phyloP scores from a whole-genome alignment of 345 rosid species.

The Crucihimalaya himalaica region DNA sequence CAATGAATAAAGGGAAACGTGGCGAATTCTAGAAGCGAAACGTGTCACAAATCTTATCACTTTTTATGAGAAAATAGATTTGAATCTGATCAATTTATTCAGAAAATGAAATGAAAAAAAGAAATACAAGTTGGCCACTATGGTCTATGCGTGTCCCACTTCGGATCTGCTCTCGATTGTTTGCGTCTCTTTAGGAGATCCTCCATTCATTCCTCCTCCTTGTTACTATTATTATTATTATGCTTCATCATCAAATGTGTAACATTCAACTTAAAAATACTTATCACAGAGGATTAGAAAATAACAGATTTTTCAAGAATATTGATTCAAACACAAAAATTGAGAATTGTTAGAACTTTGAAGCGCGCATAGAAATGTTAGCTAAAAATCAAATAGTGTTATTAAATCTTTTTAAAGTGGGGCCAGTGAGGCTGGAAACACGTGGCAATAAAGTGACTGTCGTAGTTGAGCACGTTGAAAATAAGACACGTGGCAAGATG shows the following conservation, averaged over 20 bases:
- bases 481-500: constrained; percentile 38
- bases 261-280: not conserved
- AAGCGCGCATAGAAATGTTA: not conserved
- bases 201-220: constrained; percentile 2
- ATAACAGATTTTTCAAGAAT: not conserved
- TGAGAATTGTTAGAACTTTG: not conserved
- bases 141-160: constrained; percentile 23
- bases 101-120: not conserved
- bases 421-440: constrained; percentile 45
- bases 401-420: too few relatives aligned
- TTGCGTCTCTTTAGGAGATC: constrained; percentile 43
- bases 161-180: constrained; percentile 32
- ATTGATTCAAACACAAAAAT: not conserved
- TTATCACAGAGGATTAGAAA: not conserved
- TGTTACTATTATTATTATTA: too few relatives aligned
- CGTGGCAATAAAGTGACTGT: constrained; percentile 40
- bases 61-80: not conserved
- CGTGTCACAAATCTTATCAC: constrained; percentile 26
- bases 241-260: too few relatives aligned
- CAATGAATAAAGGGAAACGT: constrained; percentile 18
- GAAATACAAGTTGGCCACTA: constrained; percentile 38
- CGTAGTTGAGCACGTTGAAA: constrained; percentile 36
- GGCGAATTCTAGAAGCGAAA: constrained; percentile 9
- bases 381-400: too few relatives aligned
- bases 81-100: not conserved